These are phyloP conservation scores for Neoboletus subvelutipes DNA, from an alignment of 768 basidiomycete species.

Conservation along the genomic window DNA sequence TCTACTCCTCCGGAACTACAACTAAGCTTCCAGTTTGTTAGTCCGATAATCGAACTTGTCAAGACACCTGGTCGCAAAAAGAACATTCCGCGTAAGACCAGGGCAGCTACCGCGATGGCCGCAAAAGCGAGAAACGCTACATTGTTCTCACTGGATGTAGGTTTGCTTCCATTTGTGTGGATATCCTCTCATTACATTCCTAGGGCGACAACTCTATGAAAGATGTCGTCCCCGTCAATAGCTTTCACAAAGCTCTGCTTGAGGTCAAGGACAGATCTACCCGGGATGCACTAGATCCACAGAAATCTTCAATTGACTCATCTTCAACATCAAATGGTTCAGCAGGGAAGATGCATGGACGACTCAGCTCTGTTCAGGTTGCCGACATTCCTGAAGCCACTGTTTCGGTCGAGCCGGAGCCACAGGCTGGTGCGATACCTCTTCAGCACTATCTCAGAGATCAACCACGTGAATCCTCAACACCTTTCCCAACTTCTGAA, in stretches of 20 bases:
- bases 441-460: conserved; percentile 1
- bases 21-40: conserved; percentile 26
- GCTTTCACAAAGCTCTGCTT: conserved; percentile 47
- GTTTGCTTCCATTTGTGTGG: conserved; percentile 3
- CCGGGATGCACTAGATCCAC: not conserved
- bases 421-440: not conserved
- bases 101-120: conserved; percentile 38
- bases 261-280: conserved; percentile 29
- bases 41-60: conserved; percentile 74
- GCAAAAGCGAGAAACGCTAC: conserved; percentile 47
- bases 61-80: conserved; percentile 83
- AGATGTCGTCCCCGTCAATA: conserved; percentile 46
- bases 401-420: conserved; percentile 5
- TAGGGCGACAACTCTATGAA: conserved; percentile 38
- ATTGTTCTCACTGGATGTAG: conserved; percentile 48
- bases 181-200: conserved; percentile 10
- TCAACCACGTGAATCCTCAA: not conserved
- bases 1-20: not conserved
- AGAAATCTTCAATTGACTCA: not conserved
- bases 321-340: not conserved
- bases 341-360: not conserved
- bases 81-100: conserved; percentile 49
- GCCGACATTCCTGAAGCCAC: conserved; percentile 5
- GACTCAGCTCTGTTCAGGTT: conserved; percentile 3
- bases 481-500: conserved; percentile 24